These are phyloP conservation scores for Rhizopogon rudus DNA, from an alignment of 768 basidiomycete species.

Conservation along the genomic window DNA sequence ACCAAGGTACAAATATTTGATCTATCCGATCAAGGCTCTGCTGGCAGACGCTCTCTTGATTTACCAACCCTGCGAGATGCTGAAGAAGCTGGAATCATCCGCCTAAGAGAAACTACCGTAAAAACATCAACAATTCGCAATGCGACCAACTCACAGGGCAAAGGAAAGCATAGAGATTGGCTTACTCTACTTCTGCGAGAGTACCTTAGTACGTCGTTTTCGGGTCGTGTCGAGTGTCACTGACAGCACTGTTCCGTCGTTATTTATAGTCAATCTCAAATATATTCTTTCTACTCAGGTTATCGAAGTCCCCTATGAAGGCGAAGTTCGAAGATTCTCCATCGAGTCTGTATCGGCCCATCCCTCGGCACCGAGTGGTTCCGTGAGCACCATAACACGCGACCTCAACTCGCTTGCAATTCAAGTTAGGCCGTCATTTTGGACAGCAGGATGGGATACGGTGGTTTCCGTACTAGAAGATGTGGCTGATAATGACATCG, in stretches of 20 bases:
- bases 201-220: slow-evolving; percentile 47
- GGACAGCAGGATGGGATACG: slow-evolving; percentile 69
- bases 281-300: slow-evolving; percentile 59
- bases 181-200: slow-evolving; percentile 62
- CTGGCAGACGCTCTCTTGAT: slow-evolving; percentile 34
- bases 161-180: slow-evolving; percentile 56
- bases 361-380: slow-evolving; percentile 13
- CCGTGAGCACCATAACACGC: slow-evolving; percentile 30
- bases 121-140: slow-evolving; percentile 12
- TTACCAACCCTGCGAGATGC: slow-evolving; percentile 46
- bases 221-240: not conserved
- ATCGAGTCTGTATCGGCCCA: slow-evolving; percentile 41
- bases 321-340: slow-evolving; percentile 48
- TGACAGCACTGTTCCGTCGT: slow-evolving; percentile 4
- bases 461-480: slow-evolving; percentile 39
- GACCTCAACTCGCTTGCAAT: slow-evolving; percentile 44
- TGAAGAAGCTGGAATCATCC: slow-evolving; percentile 48
- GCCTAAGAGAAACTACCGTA: slow-evolving; percentile 42
- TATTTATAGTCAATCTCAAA: slow-evolving; percentile 61
- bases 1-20: slow-evolving; percentile 44
- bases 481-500: slow-evolving; percentile 17
- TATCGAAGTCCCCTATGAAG: slow-evolving; percentile 63
- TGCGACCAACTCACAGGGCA: slow-evolving; percentile 11
- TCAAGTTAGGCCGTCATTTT: slow-evolving; percentile 37
- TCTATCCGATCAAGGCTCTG: slow-evolving; percentile 33